Percentiles rank a stretch among this genome's conserved stretches.
Conservation (phyloP, 1,284 basidiomycete species). For the Leccinum fuscescens region DNA sequence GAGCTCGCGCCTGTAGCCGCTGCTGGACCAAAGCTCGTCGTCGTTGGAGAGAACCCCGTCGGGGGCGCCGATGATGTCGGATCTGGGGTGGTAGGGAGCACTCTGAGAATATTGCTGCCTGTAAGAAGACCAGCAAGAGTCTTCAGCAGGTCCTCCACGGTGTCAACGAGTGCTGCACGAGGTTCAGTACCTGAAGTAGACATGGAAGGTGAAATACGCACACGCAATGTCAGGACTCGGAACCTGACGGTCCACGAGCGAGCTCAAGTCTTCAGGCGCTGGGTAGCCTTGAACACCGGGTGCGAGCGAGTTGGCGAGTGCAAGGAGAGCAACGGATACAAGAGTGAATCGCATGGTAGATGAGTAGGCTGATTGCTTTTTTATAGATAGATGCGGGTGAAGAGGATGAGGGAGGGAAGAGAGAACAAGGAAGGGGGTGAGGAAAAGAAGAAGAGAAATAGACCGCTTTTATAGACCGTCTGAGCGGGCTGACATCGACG, state of each 20-base stretch:
- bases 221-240: background rate
- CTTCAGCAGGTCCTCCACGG: background rate
- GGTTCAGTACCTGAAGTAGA: conserved; percentile 1
- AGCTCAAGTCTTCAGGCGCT: background rate
- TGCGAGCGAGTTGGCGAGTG: conserved; percentile 33
- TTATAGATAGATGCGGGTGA: conserved; percentile 11
- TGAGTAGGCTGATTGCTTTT: conserved; percentile 23
- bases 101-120: background rate
- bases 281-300: conserved; percentile 19
- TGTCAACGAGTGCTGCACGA: background rate
- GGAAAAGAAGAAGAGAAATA: background rate
- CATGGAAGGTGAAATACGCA: background rate
- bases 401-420: conserved; percentile 9
- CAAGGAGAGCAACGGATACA: conserved; percentile 38
- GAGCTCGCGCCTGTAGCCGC: background rate
- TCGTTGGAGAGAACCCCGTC: background rate
- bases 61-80: background rate
- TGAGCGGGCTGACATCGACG: conserved; percentile 9
- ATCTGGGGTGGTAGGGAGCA: background rate
- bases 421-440: conserved; percentile 11
- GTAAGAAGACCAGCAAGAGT: background rate
- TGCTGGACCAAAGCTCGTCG: background rate
- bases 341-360: conserved; percentile 38
- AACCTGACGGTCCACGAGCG: conserved; percentile 12
- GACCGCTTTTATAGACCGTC: conserved; percentile 26